Conservation (phyloP, 2,329 filamentous ascomycete species). For the Fusarium albidum region DNA sequence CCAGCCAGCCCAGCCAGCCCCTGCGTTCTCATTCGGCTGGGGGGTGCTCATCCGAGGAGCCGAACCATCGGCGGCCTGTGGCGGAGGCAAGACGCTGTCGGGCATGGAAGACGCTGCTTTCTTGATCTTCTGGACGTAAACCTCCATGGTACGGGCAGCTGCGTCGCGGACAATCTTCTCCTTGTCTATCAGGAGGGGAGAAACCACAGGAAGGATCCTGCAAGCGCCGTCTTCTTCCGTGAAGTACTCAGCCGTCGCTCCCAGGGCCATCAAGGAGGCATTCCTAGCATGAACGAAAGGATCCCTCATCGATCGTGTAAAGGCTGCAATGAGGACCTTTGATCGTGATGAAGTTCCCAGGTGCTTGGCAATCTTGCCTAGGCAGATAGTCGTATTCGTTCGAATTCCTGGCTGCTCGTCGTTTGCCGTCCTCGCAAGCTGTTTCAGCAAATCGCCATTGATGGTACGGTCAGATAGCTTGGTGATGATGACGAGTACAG, state of each 20-base stretch:
- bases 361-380: conserved; percentile 95
- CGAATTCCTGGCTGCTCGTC: conserved; percentile 97
- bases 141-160: conserved; percentile 86
- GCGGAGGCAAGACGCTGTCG: conserved; percentile 78
- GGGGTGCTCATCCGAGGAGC: conserved; percentile 82
- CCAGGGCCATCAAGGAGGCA: conserved; percentile 84
- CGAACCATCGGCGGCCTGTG: conserved; percentile 59
- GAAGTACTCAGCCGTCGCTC: conserved; percentile 86
- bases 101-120: conserved; percentile 82
- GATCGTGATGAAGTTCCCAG: conserved; percentile 79
- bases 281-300: conserved; percentile 95
- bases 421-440: conserved; percentile 94
- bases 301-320: conserved; percentile 86
- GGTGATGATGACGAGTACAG: conserved; percentile 83
- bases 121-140: conserved; percentile 83
- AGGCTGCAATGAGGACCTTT: conserved; percentile 93
- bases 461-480: conserved; percentile 93
- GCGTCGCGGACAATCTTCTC: conserved; percentile 95
- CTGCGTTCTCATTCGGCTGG: conserved; percentile 63
- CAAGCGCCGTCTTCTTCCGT: conserved; percentile 87
- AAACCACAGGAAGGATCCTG: conserved; percentile 84
- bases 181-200: conserved; percentile 88
- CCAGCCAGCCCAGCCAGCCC: conserved; percentile 86
- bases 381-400: conserved; percentile 96
- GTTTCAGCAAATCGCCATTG: conserved; percentile 90